A percentile compares a stretch with the other conserved stretches of the same genome.
phyloP scores from a whole-genome alignment of 495 filamentous ascomycete genomes.

The Aspergillus hancockii region DNA sequence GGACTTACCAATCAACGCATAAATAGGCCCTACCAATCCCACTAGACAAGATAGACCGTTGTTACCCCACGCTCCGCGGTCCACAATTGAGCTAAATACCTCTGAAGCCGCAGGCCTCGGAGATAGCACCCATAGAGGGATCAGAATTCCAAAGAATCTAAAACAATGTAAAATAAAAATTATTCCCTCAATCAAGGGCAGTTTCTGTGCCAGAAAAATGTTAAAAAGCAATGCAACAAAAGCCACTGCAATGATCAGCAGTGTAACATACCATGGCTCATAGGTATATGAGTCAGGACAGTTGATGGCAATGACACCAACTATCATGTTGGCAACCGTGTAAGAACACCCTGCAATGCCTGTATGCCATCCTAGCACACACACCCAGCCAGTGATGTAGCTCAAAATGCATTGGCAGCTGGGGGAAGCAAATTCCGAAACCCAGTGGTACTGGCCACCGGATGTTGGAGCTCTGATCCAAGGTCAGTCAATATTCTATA shows the following conservation, averaged over 20 bases:
- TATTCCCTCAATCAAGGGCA: constrained; percentile 41
- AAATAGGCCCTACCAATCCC: constrained; percentile 35
- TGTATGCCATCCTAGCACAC: constrained; percentile 45
- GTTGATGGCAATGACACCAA: constrained; percentile 37
- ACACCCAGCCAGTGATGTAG: constrained; percentile 48
- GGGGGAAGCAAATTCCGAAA: constrained; percentile 40
- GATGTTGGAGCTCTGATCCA: constrained; percentile 34
- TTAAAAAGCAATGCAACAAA: constrained; percentile 41
- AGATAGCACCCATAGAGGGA: constrained; percentile 48
- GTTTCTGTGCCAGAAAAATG: constrained; percentile 34
- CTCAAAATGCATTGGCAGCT: constrained; percentile 36
- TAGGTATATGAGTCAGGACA: constrained; percentile 30
- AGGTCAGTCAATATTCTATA: not conserved
- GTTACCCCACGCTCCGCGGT: constrained; percentile 47
- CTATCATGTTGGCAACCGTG: constrained; percentile 39
- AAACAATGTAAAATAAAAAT: constrained; percentile 42
- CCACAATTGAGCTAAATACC: constrained; percentile 47
- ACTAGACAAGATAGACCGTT: constrained; percentile 26
- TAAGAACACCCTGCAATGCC: constrained; percentile 34
- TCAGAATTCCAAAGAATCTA: constrained; percentile 36
- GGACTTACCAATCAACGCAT: constrained; percentile 26
- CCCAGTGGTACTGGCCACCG: too few species aligned
- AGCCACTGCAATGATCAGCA: constrained; percentile 43
- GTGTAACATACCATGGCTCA: constrained; percentile 40
- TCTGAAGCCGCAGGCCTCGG: constrained; percentile 32